A percentile compares a stretch with the other conserved stretches of the same genome.
These are phyloP conservation scores for Sporothrix pallida DNA, from an alignment of 2,329 filamentous ascomycete species.

Conservation along the genomic window DNA sequence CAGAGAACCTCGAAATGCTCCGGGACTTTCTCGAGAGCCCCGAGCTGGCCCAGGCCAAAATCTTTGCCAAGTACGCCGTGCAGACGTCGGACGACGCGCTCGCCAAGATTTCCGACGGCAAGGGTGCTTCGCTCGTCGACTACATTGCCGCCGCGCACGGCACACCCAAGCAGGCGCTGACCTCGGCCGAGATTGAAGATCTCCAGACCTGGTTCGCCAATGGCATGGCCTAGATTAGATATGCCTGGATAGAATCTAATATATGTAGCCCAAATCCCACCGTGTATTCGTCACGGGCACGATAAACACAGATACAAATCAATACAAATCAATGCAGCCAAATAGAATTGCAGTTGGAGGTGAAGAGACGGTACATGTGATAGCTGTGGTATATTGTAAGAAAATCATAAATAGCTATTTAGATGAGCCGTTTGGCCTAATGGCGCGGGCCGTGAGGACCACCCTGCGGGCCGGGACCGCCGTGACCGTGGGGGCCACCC, in stretches of 20 bases:
- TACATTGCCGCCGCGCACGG: constrained; percentile 15
- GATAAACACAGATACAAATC: too few species aligned
- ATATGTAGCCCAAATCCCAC: too few species aligned
- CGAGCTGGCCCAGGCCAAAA: background rate
- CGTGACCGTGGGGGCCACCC: background rate
- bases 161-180: constrained; percentile 26
- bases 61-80: background rate
- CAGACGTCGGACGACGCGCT: background rate
- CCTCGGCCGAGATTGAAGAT: constrained; percentile 30
- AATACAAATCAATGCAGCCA: too few species aligned
- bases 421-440: too few species aligned
- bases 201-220: constrained; percentile 35
- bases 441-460: too few species aligned
- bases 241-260: too few species aligned
- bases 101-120: background rate
- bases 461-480: background rate
- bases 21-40: constrained; percentile 19
- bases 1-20: constrained; percentile 28
- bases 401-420: too few species aligned
- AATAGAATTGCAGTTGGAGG: too few species aligned
- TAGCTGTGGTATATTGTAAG: too few species aligned
- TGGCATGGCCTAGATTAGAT: too few species aligned
- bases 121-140: constrained; percentile 14
- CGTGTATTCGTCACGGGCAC: too few species aligned
- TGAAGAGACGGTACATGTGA: too few species aligned